Base-by-base conservation (phyloP, 805 yeast species). In the Maudiozyma serrabonitensis region DNA sequence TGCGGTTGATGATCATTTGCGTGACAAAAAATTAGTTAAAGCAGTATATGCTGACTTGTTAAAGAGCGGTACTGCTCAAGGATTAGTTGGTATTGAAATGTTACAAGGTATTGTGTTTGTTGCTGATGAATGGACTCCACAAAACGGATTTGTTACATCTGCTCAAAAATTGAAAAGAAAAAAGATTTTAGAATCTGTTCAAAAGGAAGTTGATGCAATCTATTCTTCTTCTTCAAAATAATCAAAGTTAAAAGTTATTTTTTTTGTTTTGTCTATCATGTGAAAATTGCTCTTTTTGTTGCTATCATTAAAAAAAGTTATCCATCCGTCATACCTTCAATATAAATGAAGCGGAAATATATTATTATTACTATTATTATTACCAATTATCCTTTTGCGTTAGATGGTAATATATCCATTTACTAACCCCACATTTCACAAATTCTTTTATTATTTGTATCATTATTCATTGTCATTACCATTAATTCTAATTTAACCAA, bases 81-180 rank as follows among this genome's bases (percentile, higher is more conserved):
- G 95, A 9, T 78, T 93, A 56, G 73, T 69, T 46, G 95, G 96
- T 52, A 90, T 88, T 57, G 98, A 93, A 70, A 73, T 91, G 55
- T 64, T 93, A 50, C 80, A 79, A 55, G 95, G 90, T 57, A 75
- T 84, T 53, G 88, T 84, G 13, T 67, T 93, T 52, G 75, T 81
- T 50, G 90, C 87, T 56, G 91, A 81, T 47, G 99, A 93, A 73
- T 93, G 99, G 98, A 93, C 98, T 40, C 98, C 99, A 41, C 93
- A 88, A 69, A 87, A 81, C 64, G 98, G 96, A 0, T 87, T 73
- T 56, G 95, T 91, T 50, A 89, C 98, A 15, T 82, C 95, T 51
- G 99, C 99, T 25, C 97, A 90, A 71, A 93, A 93, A 72, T 77
- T 93, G 62, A 96, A 91, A 75, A 84, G 99, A 75, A 86, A 78